Conservation (phyloP, 371 early-diverging fungal species). For the Rhizopus sp. region DNA sequence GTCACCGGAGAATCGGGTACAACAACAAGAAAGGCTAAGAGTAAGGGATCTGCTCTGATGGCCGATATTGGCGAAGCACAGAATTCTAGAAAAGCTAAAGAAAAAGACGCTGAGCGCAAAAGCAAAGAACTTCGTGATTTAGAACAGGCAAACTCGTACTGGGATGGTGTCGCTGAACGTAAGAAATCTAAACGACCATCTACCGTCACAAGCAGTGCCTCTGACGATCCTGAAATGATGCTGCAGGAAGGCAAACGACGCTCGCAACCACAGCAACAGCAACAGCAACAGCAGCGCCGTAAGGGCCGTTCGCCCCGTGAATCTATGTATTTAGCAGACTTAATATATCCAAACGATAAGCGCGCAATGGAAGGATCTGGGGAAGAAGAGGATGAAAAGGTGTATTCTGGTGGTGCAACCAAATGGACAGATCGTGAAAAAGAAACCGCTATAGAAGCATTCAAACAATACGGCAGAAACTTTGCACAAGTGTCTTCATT, state of each 20-base stretch:
- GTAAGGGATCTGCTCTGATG: conserved; percentile 64
- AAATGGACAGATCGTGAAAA: conserved; percentile 80
- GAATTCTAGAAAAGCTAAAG: conserved; percentile 48
- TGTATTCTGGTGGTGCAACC: conserved; percentile 37
- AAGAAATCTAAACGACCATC: conserved; percentile 26
- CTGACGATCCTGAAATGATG: conserved; percentile 25
- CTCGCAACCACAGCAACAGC: neutral
- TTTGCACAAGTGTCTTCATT: conserved; percentile 70
- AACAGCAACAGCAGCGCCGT: conserved; percentile 14
- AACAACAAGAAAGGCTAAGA: conserved; percentile 46
- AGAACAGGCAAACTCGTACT: conserved; percentile 45
- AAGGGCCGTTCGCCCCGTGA: conserved; percentile 37
- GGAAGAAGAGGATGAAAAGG: conserved; percentile 37
- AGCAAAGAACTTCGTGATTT: conserved; percentile 42
- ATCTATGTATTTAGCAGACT: neutral
- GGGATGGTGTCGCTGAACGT: conserved; percentile 43
- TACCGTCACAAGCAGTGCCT: conserved; percentile 14
- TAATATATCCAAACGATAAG: conserved; percentile 7
- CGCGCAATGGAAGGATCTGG: neutral
- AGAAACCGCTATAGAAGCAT: conserved; percentile 71
- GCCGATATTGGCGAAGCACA: conserved; percentile 68
- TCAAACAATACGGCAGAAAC: conserved; percentile 72
- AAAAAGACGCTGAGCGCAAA: conserved; percentile 48
- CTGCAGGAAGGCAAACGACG: conserved; percentile 3
- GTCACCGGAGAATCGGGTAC: conserved; percentile 35